Evolutionary conservation across 345 rosid genomes (phyloP).

Genomic region (Melaleuca quinquenervia): DNA sequence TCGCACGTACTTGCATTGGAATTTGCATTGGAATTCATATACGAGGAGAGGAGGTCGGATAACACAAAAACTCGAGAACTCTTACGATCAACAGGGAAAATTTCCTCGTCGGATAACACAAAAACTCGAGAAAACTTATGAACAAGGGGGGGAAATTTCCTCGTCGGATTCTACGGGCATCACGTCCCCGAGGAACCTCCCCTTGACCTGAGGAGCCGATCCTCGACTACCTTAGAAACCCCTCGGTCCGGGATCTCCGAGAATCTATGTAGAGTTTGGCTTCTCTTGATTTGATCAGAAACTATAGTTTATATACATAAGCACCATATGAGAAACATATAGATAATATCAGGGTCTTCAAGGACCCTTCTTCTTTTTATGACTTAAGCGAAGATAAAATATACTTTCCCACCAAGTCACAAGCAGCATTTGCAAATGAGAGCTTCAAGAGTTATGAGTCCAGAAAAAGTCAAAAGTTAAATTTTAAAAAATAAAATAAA

Average conservation of each 20-base stretch:
- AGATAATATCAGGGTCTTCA: background rate
- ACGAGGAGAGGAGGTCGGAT: background rate
- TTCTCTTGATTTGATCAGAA: background rate
- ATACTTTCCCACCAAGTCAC: background rate
- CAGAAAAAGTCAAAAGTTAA: too few relatives aligned
- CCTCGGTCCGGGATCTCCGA: background rate
- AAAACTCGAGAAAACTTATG: background rate
- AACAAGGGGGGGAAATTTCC: background rate
- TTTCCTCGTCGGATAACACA: background rate
- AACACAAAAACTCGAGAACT: background rate
- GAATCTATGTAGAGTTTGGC: background rate
- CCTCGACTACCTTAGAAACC: background rate
- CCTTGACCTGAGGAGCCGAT: too few relatives aligned
- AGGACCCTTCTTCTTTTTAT: background rate
- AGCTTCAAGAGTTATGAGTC: background rate
- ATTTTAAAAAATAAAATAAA: too few relatives aligned
- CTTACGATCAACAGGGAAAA: accelerated
- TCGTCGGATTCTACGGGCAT: background rate
- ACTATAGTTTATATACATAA: background rate
- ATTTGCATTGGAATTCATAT: background rate
- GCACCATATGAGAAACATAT: background rate
- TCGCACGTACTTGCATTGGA: background rate
- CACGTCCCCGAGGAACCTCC: background rate
- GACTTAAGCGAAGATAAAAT: background rate
- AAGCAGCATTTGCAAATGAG: background rate